Base-by-base conservation (phyloP, 2,329 filamentous ascomycete species). In the Epichloe uncinata region DNA sequence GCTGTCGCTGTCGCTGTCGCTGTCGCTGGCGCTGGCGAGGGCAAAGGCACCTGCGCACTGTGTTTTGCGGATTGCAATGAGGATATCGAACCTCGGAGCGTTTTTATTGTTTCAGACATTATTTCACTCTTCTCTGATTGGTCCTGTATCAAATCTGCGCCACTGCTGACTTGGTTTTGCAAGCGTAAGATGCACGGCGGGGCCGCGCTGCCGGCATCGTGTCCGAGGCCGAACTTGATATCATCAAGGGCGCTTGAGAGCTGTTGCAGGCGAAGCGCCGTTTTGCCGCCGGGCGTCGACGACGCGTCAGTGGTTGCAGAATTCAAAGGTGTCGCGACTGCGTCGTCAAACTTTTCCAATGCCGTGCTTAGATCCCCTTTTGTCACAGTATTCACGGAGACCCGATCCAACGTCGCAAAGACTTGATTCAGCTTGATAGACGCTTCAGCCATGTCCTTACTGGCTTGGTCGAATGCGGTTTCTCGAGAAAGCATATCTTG, bases 311-410 rank as follows among this genome's bases (percentile, higher is more conserved):
- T 12, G 40, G 11, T 6, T 16, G 26, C 15, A 22, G 18, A 12
- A 4, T 36, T 40, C 11, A 9, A 8, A n/a, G 35, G 20, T n/a
- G 52, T 47, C 4, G 47, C 16, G 6, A 30, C 11, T 12, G 13
- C 47, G 11, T 47, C 22, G 35, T 54, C 53, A 15, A 54, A 47
- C n/a, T 35, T 18, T 22, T 36, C 30, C 40, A 54, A 36, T 30
- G 44, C 47, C 6, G 26, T 35, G 33, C 41, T 33, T 8, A 54
- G 33, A 9, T 53, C 44, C 4, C 34, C 15, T 20, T 22, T 47
- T 7, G 45, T 53, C 6, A 51, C 34, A 3, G 47, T n/a, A 12
- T 22, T 33, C 13, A 35, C 7, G 0, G 45, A 38, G 35, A 42
- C 30, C 22, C 37, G 30, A 12, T 48, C 40, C 16, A 52, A 13